Evolutionary conservation across 2,329 filamentous ascomycete genomes (phyloP).

Genomic region (Trichoderma asperellum): DNA sequence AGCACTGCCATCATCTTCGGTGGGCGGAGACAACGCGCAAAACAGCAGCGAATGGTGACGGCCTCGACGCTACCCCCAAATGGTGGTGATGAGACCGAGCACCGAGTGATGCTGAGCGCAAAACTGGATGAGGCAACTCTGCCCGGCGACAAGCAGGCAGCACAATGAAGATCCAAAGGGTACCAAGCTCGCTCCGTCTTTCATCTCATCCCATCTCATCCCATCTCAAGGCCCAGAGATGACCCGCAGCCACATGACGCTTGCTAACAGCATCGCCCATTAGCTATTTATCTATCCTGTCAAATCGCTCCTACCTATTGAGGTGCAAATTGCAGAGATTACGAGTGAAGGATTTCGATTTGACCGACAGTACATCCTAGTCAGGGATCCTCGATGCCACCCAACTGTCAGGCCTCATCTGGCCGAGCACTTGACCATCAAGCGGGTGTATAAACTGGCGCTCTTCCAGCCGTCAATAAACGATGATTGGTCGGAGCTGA

Average conservation of each 20-base stretch:
- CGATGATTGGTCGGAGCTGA: slow-evolving; percentile 32
- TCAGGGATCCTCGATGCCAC: slow-evolving; percentile 27
- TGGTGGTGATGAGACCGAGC: slow-evolving; percentile 19
- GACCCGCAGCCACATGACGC: background rate
- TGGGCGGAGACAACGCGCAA: background rate
- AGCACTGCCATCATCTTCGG: background rate
- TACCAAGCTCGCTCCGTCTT: slow-evolving; percentile 17
- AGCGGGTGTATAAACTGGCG: slow-evolving; percentile 28
- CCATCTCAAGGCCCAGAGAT: background rate
- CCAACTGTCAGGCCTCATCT: slow-evolving; percentile 23
- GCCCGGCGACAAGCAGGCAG: background rate
- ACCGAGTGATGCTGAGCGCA: slow-evolving; percentile 16
- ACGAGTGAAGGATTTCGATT: slow-evolving; percentile 33
- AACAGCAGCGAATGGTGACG: slow-evolving; percentile 1
- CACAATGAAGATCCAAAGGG: slow-evolving; percentile 31
- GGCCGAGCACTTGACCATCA: slow-evolving; percentile 32
- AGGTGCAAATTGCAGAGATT: slow-evolving; percentile 31
- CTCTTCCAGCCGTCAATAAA: slow-evolving; percentile 33
- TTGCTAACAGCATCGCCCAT: background rate
- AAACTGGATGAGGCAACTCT: background rate
- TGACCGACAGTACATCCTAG: slow-evolving; percentile 32
- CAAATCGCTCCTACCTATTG: slow-evolving; percentile 32
- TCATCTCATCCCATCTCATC: background rate
- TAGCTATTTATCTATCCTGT: slow-evolving; percentile 34
- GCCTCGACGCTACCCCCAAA: background rate